Evolutionary conservation across 1,139 yeast species (phyloP).

Genomic region (Hemisphaericaspora subhashii): DNA sequence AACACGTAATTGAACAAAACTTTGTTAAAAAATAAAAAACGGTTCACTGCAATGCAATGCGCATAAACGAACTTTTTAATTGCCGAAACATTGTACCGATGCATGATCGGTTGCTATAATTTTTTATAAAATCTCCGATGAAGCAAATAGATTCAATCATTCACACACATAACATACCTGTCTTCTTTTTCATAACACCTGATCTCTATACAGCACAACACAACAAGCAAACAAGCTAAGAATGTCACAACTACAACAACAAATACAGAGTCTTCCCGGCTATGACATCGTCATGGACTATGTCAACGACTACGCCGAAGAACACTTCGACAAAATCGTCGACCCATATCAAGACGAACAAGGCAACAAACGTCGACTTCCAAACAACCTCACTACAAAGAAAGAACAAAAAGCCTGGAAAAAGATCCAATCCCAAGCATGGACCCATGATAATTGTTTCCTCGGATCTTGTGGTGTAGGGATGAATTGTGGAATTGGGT

Average conservation of each 20-base stretch:
- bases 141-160: too few species aligned
- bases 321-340: constrained; percentile 52
- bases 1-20: too few species aligned
- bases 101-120: too few species aligned
- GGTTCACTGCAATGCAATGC: too few species aligned
- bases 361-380: constrained; percentile 60
- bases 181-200: too few species aligned
- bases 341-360: constrained; percentile 69
- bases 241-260: constrained; percentile 34
- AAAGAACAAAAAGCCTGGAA: constrained; percentile 72
- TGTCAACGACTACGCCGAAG: constrained; percentile 67
- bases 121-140: too few species aligned
- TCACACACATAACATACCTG: too few species aligned
- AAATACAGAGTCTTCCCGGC: constrained; percentile 58
- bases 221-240: too few species aligned
- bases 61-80: too few species aligned
- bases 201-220: too few species aligned
- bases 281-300: constrained; percentile 52
- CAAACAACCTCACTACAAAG: constrained; percentile 52
- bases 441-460: constrained; percentile 81
- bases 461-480: constrained; percentile 73
- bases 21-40: too few species aligned
- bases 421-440: constrained; percentile 69
- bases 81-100: too few species aligned
- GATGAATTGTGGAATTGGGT: constrained; percentile 74